These are phyloP conservation scores for Kwoniella sp. DNA, from an alignment of 768 basidiomycete species.

Conservation along the genomic window DNA sequence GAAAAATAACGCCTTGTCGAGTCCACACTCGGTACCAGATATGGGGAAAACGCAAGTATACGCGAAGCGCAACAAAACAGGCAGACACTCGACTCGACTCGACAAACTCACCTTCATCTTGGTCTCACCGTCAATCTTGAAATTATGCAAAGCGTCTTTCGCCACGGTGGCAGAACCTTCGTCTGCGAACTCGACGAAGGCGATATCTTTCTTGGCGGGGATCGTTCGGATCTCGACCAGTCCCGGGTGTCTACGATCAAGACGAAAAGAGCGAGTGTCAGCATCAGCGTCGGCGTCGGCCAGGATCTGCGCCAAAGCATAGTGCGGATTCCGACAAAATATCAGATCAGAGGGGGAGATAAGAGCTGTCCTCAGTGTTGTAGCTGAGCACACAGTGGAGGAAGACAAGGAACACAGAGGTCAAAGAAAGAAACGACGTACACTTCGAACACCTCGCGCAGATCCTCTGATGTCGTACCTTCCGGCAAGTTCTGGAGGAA, in stretches of 20 bases:
- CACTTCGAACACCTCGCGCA: constrained; percentile 89
- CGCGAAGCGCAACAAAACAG: too few species aligned
- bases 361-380: too few species aligned
- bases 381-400: too few species aligned
- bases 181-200: constrained; percentile 97
- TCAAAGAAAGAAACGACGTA: constrained; percentile 57
- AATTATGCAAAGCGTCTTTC: constrained; percentile 95
- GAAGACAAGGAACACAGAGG: background rate
- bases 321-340: background rate
- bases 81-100: background rate
- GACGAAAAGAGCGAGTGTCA: background rate
- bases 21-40: background rate
- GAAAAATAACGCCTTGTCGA: background rate
- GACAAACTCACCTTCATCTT: constrained; percentile 80
- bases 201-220: constrained; percentile 94
- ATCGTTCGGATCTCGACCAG: constrained; percentile 97
- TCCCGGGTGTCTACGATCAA: constrained; percentile 75
- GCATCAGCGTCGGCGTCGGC: background rate
- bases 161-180: constrained; percentile 86
- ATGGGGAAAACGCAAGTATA: background rate
- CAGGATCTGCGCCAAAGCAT: too few species aligned
- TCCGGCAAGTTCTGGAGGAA: constrained; percentile 97
- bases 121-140: constrained; percentile 94
- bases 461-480: constrained; percentile 85
- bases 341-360: background rate